Evolutionary conservation across 768 basidiomycete species (phyloP).

Genomic region (Mycena galopus): DNA sequence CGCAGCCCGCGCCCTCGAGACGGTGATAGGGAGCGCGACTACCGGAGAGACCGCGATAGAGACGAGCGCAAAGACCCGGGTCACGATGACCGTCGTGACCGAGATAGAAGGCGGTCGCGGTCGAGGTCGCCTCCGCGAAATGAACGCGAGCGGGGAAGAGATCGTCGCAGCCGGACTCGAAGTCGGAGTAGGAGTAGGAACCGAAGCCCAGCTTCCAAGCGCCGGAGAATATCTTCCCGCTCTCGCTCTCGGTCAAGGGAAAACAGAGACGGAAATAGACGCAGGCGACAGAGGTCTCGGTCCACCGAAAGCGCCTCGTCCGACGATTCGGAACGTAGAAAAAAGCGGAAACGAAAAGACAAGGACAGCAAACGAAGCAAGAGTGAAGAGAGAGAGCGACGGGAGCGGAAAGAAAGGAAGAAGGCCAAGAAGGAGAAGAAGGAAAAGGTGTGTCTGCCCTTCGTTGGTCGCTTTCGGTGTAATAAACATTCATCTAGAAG

Average conservation of each 20-base stretch:
- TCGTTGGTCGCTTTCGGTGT: slow-evolving; percentile 2
- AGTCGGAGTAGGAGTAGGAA: slow-evolving; percentile 43
- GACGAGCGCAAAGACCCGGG: slow-evolving; percentile 8
- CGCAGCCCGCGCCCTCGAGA: slow-evolving; percentile 24
- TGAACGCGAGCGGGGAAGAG: slow-evolving; percentile 24
- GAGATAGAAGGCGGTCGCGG: slow-evolving; percentile 24
- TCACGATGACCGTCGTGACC: slow-evolving; percentile 25
- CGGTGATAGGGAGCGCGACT: slow-evolving; percentile 17
- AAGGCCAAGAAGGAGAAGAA: slow-evolving; percentile 81
- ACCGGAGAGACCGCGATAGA: neutral
- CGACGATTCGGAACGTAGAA: slow-evolving; percentile 58
- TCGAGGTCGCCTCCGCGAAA: slow-evolving; percentile 29
- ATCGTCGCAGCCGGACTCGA: slow-evolving; percentile 33
- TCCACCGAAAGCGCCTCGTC: slow-evolving; percentile 60
- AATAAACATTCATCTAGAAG: slow-evolving; percentile 53
- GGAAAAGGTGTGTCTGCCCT: slow-evolving; percentile 57
- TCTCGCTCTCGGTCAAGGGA: slow-evolving; percentile 46
- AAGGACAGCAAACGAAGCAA: slow-evolving; percentile 58
- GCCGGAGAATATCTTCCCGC: slow-evolving; percentile 43
- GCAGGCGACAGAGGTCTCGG: slow-evolving; percentile 47
- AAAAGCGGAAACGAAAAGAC: slow-evolving; percentile 57
- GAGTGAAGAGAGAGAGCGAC: slow-evolving; percentile 49
- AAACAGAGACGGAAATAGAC: slow-evolving; percentile 47
- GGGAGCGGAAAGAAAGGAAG: slow-evolving; percentile 66
- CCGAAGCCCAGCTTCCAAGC: slow-evolving; percentile 49